phyloP scores from a whole-genome alignment of 2,329 filamentous ascomycete genomes.

The Xylariaceae sp. region DNA sequence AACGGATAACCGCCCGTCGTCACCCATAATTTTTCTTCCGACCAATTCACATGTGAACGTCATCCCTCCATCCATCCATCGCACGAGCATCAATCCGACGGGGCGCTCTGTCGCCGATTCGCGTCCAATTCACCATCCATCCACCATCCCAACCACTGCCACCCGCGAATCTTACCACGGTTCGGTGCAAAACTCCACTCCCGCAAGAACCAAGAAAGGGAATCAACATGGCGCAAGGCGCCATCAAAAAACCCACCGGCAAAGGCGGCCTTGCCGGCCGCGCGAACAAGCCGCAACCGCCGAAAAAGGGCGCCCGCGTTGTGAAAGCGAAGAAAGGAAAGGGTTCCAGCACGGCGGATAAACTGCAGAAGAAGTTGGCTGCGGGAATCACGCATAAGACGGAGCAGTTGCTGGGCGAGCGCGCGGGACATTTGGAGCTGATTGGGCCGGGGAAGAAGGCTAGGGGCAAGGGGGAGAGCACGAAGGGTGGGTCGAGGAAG shows the following conservation, averaged over 20 bases:
- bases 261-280: constrained; percentile 32
- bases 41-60: neutral
- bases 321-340: constrained; percentile 28
- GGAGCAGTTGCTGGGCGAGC: constrained; percentile 53
- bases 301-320: constrained; percentile 22
- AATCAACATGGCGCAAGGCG: constrained; percentile 50
- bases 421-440: constrained; percentile 55
- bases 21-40: neutral
- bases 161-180: too few species aligned
- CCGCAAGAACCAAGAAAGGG: neutral
- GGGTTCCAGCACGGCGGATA: constrained; percentile 38
- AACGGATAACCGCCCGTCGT: neutral
- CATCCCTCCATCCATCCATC: neutral
- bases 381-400: constrained; percentile 50
- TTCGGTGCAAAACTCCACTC: neutral
- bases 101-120: too few species aligned
- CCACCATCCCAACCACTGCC: too few species aligned
- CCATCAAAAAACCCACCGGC: constrained; percentile 44
- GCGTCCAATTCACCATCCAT: too few species aligned
- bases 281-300: constrained; percentile 44
- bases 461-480: constrained; percentile 31
- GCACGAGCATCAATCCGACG: too few species aligned
- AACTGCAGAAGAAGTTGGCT: constrained; percentile 50
- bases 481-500: constrained; percentile 48
- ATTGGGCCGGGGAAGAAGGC: constrained; percentile 45